Evolutionary conservation across 179 eudicot genomes (phyloP).

Genomic region (Spinacia oleracea): DNA sequence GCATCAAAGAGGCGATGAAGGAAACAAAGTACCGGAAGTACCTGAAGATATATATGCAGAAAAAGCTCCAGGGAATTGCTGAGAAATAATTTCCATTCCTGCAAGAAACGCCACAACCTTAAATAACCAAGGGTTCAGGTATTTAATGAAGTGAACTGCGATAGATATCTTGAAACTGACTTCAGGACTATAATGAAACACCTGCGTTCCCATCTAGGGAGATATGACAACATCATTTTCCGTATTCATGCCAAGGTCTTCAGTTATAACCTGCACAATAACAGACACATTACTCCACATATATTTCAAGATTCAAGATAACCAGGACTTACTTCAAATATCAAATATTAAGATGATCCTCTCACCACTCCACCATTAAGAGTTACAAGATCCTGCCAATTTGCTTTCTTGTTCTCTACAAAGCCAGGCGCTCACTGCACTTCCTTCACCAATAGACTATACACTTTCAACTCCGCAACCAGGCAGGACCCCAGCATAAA

Average conservation of each 20-base stretch:
- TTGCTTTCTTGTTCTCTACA: too few species aligned
- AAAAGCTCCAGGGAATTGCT: constrained; percentile 94
- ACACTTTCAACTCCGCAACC: constrained; percentile 44
- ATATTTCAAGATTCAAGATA: too few species aligned
- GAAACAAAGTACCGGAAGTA: constrained; percentile 25
- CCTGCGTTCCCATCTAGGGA: constrained; percentile 99
- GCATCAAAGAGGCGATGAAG: neutral
- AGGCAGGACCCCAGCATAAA: constrained; percentile 59
- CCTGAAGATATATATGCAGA: constrained; percentile 80
- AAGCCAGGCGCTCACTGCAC: constrained; percentile 86
- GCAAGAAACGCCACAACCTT: constrained; percentile 98
- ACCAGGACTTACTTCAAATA: too few species aligned
- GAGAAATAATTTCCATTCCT: constrained; percentile 94
- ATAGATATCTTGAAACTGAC: constrained; percentile 7
- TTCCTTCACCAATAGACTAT: constrained; percentile 54
- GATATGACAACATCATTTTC: constrained; percentile 84
- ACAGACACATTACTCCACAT: too few species aligned
- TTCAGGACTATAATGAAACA: constrained; percentile 17
- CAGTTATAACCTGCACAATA: too few species aligned
- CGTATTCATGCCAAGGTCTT: too few species aligned
- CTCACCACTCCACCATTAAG: too few species aligned
- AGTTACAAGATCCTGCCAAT: too few species aligned
- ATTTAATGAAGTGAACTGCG: constrained; percentile 5
- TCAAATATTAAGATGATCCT: too few species aligned
- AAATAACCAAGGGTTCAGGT: constrained; percentile 19